Base-by-base conservation (phyloP, 176 grass and related monocot species). In the Ensete ventricosum region DNA sequence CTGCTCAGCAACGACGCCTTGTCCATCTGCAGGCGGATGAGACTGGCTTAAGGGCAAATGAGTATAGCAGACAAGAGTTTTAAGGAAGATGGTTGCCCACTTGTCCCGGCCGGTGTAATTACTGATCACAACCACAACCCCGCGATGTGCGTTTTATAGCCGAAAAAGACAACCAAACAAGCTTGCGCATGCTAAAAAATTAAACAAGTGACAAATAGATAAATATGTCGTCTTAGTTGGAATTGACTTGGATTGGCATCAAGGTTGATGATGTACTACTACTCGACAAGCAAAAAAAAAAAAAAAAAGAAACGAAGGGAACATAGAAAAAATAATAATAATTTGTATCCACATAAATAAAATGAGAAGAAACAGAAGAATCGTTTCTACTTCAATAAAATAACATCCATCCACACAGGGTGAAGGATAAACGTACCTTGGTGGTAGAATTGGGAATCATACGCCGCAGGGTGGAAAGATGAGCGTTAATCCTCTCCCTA, bases 401-500 rank as follows among this genome's bases (percentile, higher is more conserved):
- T 0, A 43, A 43, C 34, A 54, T 9, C 2, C 34, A 54, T 9
- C 2, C 14, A 6, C 14, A 58, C 14, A 58, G 24, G 54, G 16
- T 11, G 16, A 17, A 58, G 9, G 16, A 17, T 14, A 17, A 58
- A 22, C 77, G 0, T 21, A 96, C 93, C 89, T 96, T 91, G 62
- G 67, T 78, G 62, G 67, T 78, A 50, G 87, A 85, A 77, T 88
- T 82, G 67, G 93, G 93, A 24, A 96, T 73, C 90, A 96, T 88
- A 13, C 83, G 87, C 82, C 85, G 86, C 23, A 96, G 70, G 51
- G 78, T 84, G 9, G 83, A 75, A 34, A 96, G 85, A 72, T 92
- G 93, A 24, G 81, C 81, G 73, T 96, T 96, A 74, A 96, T 96
- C 81, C 90, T 88, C 85, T 87, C 93, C 14, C 93, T 79, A 9